These are phyloP conservation scores for Halophytophthora polymorphica DNA, from an alignment of 352 stramenopile species.

Conservation along the genomic window DNA sequence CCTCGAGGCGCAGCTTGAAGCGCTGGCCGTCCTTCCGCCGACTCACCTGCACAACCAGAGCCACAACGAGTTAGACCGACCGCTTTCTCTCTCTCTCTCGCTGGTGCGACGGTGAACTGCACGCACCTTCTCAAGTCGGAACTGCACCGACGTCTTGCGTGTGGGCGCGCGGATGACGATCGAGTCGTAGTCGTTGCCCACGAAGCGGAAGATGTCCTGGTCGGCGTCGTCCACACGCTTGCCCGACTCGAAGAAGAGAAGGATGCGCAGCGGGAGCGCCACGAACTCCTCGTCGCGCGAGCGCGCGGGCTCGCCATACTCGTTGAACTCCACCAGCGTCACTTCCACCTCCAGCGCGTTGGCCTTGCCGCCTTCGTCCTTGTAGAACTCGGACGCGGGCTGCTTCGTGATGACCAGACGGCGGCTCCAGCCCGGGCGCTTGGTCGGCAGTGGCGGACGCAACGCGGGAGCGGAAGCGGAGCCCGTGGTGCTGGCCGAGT, in stretches of 20 bases:
- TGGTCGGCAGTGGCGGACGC: conserved; percentile 8
- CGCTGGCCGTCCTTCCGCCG: conserved; percentile 79
- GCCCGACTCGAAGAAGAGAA: conserved; percentile 85
- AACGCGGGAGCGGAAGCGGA: conserved; percentile 1
- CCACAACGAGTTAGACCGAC: neutral
- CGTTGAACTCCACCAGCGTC: conserved; percentile 79
- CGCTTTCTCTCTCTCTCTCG: too few relatives aligned
- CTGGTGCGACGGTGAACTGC: too few relatives aligned
- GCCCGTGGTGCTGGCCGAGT: conserved; percentile 8
- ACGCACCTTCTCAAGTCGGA: conserved; percentile 74
- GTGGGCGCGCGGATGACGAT: conserved; percentile 64
- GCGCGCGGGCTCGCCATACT: conserved; percentile 56
- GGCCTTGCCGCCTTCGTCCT: conserved; percentile 84
- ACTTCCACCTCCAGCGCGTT: conserved; percentile 81
- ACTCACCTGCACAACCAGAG: conserved; percentile 41
- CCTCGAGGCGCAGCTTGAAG: conserved; percentile 83
- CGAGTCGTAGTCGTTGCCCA: conserved; percentile 84
- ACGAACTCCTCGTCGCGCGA: conserved; percentile 72
- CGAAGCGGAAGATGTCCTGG: conserved; percentile 85
- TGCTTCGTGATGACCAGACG: conserved; percentile 85
- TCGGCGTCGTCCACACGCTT: conserved; percentile 81
- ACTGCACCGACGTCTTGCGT: conserved; percentile 70
- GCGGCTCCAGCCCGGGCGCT: conserved; percentile 57
- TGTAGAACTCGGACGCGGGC: conserved; percentile 84
- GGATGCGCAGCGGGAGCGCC: conserved; percentile 74